A percentile compares a stretch with the other conserved stretches of the same genome.
Conservation (phyloP, 2,329 filamentous ascomycete genomes). For the Lasiodiplodia citricola region DNA sequence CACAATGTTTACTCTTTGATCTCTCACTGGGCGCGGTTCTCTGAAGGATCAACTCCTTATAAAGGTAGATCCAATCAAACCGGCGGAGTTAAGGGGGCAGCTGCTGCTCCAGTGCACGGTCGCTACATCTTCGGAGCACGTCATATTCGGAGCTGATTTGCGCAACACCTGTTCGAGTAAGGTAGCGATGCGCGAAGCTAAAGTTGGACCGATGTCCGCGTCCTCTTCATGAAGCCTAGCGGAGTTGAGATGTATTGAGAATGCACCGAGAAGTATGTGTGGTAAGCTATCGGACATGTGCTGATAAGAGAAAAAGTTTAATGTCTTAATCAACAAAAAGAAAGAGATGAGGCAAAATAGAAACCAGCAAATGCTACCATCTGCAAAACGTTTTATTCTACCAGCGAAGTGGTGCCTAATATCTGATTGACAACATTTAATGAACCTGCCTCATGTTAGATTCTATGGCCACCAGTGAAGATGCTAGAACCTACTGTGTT, state of each 20-base stretch:
- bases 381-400: no score
- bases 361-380: no score
- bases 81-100: constrained; percentile 1
- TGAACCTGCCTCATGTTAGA: no score
- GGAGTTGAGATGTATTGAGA: no score
- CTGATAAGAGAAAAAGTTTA: no score
- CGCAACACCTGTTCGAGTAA: neutral
- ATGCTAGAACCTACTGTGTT: no score
- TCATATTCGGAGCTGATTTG: constrained; percentile 3
- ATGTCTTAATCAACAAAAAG: no score
- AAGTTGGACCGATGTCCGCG: neutral
- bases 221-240: neutral
- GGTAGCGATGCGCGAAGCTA: neutral
- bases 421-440: no score
- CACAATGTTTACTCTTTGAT: neutral
- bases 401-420: no score
- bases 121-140: constrained; percentile 1
- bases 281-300: no score
- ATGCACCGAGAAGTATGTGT: neutral
- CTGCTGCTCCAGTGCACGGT: constrained; percentile 17
- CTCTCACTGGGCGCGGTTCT: neutral
- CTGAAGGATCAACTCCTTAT: constrained; percentile 2
- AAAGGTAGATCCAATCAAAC: neutral
- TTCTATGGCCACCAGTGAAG: fast-evolving
- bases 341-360: no score